A percentile compares a stretch with the other conserved stretches of the same genome.
phyloP scores from a whole-genome alignment of 108 stramenopile species.

The Fragilaria radians region DNA sequence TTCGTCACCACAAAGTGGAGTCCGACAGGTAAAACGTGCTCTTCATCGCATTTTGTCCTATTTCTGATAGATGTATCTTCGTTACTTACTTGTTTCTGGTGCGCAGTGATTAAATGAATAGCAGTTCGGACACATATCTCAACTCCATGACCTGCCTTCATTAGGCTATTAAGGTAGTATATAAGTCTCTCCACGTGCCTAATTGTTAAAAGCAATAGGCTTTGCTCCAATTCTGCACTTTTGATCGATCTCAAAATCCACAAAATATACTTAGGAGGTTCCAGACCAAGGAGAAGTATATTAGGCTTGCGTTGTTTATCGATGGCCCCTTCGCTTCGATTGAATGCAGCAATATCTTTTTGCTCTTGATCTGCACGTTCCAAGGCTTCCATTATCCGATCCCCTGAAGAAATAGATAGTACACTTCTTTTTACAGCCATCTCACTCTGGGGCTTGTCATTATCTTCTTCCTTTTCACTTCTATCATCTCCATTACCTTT shows the following conservation, averaged over 20 bases:
- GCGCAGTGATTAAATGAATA: slow-evolving; percentile 68
- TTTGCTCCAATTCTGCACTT: slow-evolving; percentile 90
- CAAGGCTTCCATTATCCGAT: slow-evolving; percentile 91
- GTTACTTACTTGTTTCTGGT: slow-evolving; percentile 63
- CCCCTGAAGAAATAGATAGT: slow-evolving; percentile 83
- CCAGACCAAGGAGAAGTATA: slow-evolving; percentile 77
- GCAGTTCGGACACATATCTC: slow-evolving; percentile 70
- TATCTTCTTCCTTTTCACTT: slow-evolving; percentile 38
- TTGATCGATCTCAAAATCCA: slow-evolving; percentile 79
- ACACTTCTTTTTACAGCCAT: slow-evolving; percentile 80
- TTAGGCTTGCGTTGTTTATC: slow-evolving; percentile 41
- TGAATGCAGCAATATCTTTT: slow-evolving; percentile 52
- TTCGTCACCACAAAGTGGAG: slow-evolving; percentile 11
- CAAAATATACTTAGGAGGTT: slow-evolving; percentile 78
- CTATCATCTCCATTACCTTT: slow-evolving; percentile 33
- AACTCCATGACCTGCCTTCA: slow-evolving; percentile 62
- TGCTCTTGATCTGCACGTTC: slow-evolving; percentile 84
- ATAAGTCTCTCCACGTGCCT: slow-evolving; percentile 67
- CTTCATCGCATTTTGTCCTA: slow-evolving; percentile 6
- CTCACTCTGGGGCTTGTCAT: slow-evolving; percentile 73
- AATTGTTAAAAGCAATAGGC: slow-evolving; percentile 83
- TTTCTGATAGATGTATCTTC: too few relatives aligned
- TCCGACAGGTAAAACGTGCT: slow-evolving; percentile 28
- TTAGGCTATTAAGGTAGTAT: slow-evolving; percentile 59
- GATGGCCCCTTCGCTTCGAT: slow-evolving; percentile 27